Base-by-base conservation (phyloP, 108 stramenopile species). In the Skeletonema potamos region DNA sequence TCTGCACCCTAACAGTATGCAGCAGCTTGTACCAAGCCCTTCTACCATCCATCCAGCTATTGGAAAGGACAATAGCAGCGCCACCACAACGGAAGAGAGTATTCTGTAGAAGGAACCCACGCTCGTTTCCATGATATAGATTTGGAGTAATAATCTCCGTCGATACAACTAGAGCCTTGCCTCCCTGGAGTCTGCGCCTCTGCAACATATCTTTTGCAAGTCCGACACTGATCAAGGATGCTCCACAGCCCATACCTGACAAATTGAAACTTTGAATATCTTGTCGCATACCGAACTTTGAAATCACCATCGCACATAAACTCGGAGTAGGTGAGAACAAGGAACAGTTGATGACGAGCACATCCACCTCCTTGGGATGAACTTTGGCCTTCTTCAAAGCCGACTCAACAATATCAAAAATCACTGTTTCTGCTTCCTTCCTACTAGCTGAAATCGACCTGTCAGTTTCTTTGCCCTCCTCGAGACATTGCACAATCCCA, bases 61-160 rank as follows among this genome's bases (percentile, higher is more conserved):
- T 99, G 27, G 89, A 87, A 10, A 99, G 88, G 6, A 99, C 84
- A 61, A 98, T 94, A 36, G 98, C 98, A 7, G 98, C 98, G 44
- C 98, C 98, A 41, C 98, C 98, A 74, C 96, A 97, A 29, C 98
- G 94, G 87, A 99, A 99, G 36, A 99, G 81, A 41, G 96, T 98
- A 74, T 99, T 99, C 77, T 99, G 98, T 64, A 99, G 79, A 37
- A 99, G 84, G 70, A 97, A 97, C 32, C 86, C 90, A 3, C 97
- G 88, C 54, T 98, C 96, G 63, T 97, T 98, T 32, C 98, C 98
- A 54, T 89, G 94, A 76, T 99, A 99, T 12, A 99, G 85, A 77
- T 97, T 96, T 63, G 95, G 98, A 6, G 98, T 99, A 48, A 99
- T 87, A 67, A 95, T 94, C 70, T 99, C 98, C 29, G 98, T 99